These are phyloP conservation scores for Trichodelitschia bisporula DNA, from an alignment of 495 filamentous ascomycete genomes.

Conservation along the genomic window DNA sequence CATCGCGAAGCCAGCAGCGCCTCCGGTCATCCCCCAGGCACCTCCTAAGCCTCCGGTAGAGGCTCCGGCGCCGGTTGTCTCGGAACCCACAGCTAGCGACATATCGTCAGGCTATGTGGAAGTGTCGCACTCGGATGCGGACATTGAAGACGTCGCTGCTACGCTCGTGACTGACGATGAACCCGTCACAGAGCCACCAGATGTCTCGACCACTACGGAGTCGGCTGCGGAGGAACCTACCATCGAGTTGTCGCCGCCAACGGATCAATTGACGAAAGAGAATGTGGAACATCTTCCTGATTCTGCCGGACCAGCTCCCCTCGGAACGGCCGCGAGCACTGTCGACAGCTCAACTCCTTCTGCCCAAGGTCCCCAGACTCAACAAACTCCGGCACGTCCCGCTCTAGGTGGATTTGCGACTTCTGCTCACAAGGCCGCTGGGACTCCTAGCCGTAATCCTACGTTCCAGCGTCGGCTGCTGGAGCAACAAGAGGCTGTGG, in stretches of 20 bases:
- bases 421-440: conserved; percentile 51
- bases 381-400: conserved; percentile 29
- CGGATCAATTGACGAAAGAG: conserved; percentile 65
- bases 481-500: conserved; percentile 89
- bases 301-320: conserved; percentile 43
- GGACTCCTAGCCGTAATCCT: conserved; percentile 32
- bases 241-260: conserved; percentile 35
- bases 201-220: no score
- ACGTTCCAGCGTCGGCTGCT: conserved; percentile 62
- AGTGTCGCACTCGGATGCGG: conserved; percentile 1
- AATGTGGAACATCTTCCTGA: conserved; percentile 83
- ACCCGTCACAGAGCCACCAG: no score
- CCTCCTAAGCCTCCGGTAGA: conserved; percentile 11
- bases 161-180: conserved; percentile 2
- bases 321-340: conserved; percentile 75
- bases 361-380: conserved; percentile 22
- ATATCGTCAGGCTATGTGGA: conserved; percentile 5
- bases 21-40: conserved; percentile 11
- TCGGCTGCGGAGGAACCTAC: no score
- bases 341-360: conserved; percentile 62
- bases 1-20: conserved; percentile 20
- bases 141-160: background rate
- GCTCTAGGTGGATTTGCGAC: conserved; percentile 43
- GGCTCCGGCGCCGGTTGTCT: conserved; percentile 8
- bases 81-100: conserved; percentile 9